A percentile compares a stretch with the other conserved stretches of the same genome.
Evolutionary conservation across 164 flowering plant genomes (phyloP).

Genomic region (Buxus sempervirens): DNA sequence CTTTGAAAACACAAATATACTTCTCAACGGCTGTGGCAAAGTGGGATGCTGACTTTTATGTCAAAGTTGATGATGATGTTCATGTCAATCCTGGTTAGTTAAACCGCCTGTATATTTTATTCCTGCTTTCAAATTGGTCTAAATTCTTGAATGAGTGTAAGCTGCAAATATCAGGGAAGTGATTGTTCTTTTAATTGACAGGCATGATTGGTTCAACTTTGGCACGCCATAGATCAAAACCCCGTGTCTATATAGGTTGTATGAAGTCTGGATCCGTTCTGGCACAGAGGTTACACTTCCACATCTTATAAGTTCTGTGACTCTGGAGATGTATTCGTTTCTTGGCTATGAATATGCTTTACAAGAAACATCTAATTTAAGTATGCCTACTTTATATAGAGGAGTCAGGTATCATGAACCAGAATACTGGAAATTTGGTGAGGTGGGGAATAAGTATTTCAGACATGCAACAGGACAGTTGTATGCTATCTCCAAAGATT

Average conservation of each 20-base stretch:
- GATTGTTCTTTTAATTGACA: conserved; percentile 20
- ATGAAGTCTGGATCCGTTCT: conserved; percentile 99
- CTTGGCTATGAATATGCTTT: not conserved
- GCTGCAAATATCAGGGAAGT: not conserved
- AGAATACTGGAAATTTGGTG: conserved; percentile 97
- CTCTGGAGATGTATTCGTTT: not conserved
- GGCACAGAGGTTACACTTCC: conserved; percentile 60
- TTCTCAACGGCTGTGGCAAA: conserved; percentile 85
- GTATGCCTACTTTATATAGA: conserved; percentile 30
- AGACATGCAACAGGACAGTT: conserved; percentile 96
- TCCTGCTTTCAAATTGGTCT: not conserved
- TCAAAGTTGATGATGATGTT: conserved; percentile 96
- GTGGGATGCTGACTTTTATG: conserved; percentile 95
- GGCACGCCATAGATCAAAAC: conserved; percentile 84
- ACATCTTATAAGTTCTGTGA: not conserved
- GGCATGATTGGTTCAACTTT: conserved; percentile 79
- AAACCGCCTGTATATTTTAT: conserved; percentile 1
- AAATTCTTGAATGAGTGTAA: not conserved
- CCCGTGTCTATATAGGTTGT: conserved; percentile 91
- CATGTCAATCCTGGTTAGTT: conserved; percentile 85
- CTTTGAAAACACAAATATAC: conserved; percentile 82
- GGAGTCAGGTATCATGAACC: conserved; percentile 95
- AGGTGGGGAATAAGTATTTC: conserved; percentile 92
- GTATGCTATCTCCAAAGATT: conserved; percentile 86
- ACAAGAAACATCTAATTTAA: not conserved